phyloP scores from a whole-genome alignment of 768 basidiomycete species.

The Lyophyllum shimeji region DNA sequence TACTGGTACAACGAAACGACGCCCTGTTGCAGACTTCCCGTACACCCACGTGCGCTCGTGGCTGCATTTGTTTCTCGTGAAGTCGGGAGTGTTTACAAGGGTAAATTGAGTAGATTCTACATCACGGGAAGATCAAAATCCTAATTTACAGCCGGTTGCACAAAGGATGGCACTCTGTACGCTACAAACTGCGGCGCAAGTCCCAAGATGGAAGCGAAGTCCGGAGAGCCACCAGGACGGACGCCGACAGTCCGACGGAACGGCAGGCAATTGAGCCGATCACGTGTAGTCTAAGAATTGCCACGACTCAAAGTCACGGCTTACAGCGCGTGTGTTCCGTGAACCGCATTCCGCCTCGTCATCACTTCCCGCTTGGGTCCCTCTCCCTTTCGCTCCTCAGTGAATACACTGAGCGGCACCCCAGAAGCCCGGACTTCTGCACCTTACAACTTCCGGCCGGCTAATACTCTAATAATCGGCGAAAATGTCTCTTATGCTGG shows the following conservation, averaged over 20 bases:
- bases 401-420: conserved; percentile 12
- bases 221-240: not conserved
- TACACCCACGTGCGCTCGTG: no score
- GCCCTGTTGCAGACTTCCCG: no score
- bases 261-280: not conserved
- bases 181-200: not conserved
- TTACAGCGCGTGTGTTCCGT: conserved; percentile 4
- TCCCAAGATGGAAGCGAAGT: no score
- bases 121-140: no score
- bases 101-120: not conserved
- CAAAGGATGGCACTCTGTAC: no score
- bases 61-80: not conserved
- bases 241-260: not conserved
- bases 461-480: conserved; percentile 10
- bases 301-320: not conserved
- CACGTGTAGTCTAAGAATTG: not conserved
- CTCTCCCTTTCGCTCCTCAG: conserved; percentile 5
- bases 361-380: conserved; percentile 15
- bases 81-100: not conserved
- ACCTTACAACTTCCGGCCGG: conserved; percentile 5
- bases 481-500: conserved; percentile 74
- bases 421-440: conserved; percentile 13
- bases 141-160: no score
- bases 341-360: conserved; percentile 17
- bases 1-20: no score